Evolutionary conservation across 2,329 filamentous ascomycete species (phyloP).

Genomic region (Fusarium nygamai): DNA sequence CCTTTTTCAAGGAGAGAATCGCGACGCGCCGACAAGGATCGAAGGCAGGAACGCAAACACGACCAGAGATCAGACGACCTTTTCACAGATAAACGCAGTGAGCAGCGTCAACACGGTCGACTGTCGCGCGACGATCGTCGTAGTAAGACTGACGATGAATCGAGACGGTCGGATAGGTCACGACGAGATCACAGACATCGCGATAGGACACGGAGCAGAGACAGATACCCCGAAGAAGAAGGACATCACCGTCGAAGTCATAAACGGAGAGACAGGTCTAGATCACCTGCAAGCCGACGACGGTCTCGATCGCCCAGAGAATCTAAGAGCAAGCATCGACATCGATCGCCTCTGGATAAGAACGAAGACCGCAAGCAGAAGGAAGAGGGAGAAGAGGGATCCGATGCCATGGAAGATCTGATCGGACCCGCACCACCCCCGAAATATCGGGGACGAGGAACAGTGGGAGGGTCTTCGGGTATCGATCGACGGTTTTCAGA

Average conservation of each 20-base stretch:
- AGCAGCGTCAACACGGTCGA: constrained; percentile 39
- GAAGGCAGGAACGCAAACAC: constrained; percentile 4
- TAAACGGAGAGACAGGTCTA: constrained; percentile 37
- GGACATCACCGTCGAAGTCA: constrained; percentile 25
- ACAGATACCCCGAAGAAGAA: constrained; percentile 20
- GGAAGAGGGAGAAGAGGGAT: constrained; percentile 48
- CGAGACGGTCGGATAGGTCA: constrained; percentile 12
- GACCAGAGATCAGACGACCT: constrained; percentile 32
- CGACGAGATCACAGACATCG: constrained; percentile 30
- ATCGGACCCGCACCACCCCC: constrained; percentile 77
- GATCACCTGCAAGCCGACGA: constrained; percentile 41
- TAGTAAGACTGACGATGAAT: constrained; percentile 26
- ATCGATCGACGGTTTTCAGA: constrained; percentile 86
- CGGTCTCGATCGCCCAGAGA: constrained; percentile 48
- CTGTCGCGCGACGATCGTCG: constrained; percentile 37
- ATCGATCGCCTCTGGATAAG: constrained; percentile 44
- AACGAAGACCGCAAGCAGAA: constrained; percentile 29
- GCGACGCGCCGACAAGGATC: constrained; percentile 15
- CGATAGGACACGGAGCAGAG: constrained; percentile 31
- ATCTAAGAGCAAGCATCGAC: constrained; percentile 45
- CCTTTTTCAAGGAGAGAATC: constrained; percentile 27
- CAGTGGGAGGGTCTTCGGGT: constrained; percentile 66
- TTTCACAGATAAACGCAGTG: constrained; percentile 28
- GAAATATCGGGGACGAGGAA: constrained; percentile 73
- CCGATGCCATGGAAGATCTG: constrained; percentile 78